Evolutionary conservation across 139 green algal genomes (phyloP).

Genomic region (Dunaliella sp.): DNA sequence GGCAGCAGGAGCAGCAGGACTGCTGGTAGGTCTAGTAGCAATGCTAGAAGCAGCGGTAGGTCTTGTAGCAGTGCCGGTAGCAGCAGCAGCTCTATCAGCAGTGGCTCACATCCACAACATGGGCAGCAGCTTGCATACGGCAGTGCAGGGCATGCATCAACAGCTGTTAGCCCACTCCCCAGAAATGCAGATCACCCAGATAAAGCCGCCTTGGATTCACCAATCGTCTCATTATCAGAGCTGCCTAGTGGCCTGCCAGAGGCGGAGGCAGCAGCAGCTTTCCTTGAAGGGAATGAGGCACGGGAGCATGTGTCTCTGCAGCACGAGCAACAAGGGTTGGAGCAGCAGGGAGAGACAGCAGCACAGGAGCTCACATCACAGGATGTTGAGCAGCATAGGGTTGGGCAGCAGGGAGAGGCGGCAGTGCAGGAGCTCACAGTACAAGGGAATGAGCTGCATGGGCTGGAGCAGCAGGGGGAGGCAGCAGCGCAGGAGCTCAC

Average conservation of each 20-base stretch:
- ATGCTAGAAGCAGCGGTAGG: neutral
- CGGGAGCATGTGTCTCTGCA: neutral
- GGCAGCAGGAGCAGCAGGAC: slow-evolving; percentile 1
- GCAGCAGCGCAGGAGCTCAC: neutral
- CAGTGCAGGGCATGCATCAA: too few relatives aligned
- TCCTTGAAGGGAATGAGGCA: neutral
- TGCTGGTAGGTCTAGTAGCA: neutral
- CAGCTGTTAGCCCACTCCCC: too few relatives aligned
- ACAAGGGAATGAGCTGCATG: neutral
- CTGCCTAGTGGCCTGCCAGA: too few relatives aligned
- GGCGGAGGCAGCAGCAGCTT: neutral
- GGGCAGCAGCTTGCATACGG: too few relatives aligned
- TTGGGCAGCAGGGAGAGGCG: neutral
- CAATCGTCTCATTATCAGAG: too few relatives aligned
- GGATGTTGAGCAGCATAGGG: neutral
- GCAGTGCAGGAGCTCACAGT: neutral
- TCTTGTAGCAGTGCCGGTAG: neutral
- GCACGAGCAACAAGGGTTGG: neutral
- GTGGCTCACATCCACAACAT: neutral
- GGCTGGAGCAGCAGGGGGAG: neutral
- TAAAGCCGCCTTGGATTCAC: too few relatives aligned
- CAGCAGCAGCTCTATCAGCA: slow-evolving; percentile 1
- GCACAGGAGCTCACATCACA: neutral
- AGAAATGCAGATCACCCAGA: too few relatives aligned
- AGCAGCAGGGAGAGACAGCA: neutral